phyloP scores from a whole-genome alignment of 108 stramenopile genomes.

The Schizochytrium sp. region DNA sequence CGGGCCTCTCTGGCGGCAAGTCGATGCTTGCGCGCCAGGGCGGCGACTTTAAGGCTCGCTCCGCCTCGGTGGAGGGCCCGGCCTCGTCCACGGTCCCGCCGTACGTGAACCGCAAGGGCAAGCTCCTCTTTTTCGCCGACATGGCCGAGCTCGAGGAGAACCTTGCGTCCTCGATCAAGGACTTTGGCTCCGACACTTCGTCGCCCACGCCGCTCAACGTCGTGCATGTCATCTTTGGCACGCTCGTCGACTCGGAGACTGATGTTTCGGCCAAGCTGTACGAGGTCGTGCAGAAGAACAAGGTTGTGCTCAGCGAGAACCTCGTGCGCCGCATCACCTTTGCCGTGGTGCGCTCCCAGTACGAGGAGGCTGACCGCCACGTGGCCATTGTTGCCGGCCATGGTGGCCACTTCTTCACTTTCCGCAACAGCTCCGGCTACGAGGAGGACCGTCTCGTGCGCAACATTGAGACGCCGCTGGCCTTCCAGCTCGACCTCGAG shows the following conservation, averaged over 20 bases:
- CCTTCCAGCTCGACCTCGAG: slow-evolving; percentile 75
- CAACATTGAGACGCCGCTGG: slow-evolving; percentile 81
- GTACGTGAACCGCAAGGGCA: not conserved
- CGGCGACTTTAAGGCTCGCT: not conserved
- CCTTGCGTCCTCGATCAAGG: not conserved
- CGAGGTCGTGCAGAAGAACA: not conserved
- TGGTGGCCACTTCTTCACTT: slow-evolving; percentile 70
- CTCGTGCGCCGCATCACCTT: slow-evolving; percentile 26
- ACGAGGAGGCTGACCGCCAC: not conserved
- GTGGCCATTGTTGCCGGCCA: slow-evolving; percentile 1
- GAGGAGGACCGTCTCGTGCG: slow-evolving; percentile 81
- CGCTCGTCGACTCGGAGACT: not conserved
- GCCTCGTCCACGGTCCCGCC: not conserved
- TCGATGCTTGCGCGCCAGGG: not conserved
- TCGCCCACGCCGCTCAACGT: slow-evolving; percentile 59
- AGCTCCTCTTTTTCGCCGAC: not conserved
- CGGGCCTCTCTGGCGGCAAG: not conserved
- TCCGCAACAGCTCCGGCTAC: slow-evolving; percentile 59
- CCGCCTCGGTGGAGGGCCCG: not conserved
- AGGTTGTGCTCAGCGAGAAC: not conserved
- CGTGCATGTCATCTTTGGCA: slow-evolving; percentile 67
- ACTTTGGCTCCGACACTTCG: not conserved
- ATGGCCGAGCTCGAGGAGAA: not conserved
- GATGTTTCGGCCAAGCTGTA: not conserved
- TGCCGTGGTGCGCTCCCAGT: not conserved